A percentile compares a stretch with the other conserved stretches of the same genome.
phyloP scores from a whole-genome alignment of 2,329 filamentous ascomycete genomes.

The Aspergillus carbonarius region DNA sequence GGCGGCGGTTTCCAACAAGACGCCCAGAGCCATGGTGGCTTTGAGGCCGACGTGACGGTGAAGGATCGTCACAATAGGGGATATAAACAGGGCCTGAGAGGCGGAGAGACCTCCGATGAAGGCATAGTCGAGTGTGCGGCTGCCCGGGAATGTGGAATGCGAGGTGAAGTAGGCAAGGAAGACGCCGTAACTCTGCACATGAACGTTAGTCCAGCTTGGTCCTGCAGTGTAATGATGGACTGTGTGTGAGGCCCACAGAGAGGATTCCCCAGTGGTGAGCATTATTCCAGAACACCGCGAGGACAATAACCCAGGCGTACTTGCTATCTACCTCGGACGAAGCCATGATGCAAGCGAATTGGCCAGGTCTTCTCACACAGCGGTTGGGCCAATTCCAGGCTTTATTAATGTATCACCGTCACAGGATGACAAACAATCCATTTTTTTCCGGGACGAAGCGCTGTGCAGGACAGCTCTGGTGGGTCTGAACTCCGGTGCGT shows the following conservation, averaged over 20 bases:
- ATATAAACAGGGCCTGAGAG: not conserved
- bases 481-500: too few relatives aligned
- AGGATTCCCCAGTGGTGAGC: conserved; percentile 4
- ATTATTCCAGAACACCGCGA: conserved; percentile 7
- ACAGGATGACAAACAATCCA: too few relatives aligned
- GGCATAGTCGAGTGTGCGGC: not conserved
- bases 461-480: too few relatives aligned
- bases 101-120: not conserved
- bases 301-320: not conserved
- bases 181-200: not conserved
- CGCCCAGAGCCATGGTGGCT: not conserved
- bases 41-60: not conserved
- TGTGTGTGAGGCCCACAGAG: too few relatives aligned
- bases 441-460: too few relatives aligned
- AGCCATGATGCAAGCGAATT: not conserved
- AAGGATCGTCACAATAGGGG: not conserved
- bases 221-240: too few relatives aligned
- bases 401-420: too few relatives aligned
- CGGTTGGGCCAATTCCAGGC: too few relatives aligned
- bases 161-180: not conserved
- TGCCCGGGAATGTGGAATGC: not conserved
- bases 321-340: not conserved
- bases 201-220: too few relatives aligned
- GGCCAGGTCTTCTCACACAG: not conserved
- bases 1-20: not conserved